phyloP scores from a whole-genome alignment of 2,329 filamentous ascomycete species.

The Massarina eburnea region DNA sequence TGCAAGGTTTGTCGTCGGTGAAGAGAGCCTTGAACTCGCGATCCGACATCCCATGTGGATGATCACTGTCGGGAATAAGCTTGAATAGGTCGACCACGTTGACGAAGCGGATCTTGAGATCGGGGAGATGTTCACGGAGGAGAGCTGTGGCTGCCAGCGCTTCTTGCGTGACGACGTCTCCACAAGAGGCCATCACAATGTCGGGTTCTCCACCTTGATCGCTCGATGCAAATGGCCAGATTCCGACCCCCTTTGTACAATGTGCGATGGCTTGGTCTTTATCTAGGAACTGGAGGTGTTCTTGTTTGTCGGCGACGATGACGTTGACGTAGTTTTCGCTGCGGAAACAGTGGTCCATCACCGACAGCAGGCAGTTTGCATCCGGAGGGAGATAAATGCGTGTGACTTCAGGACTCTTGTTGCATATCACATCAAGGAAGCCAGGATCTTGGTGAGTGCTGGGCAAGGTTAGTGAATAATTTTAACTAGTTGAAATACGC shows the following conservation, averaged over 20 bases:
- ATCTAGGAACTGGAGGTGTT: conserved; percentile 73
- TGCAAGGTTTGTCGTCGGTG: conserved; percentile 69
- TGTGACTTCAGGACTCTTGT: conserved; percentile 78
- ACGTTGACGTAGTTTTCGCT: conserved; percentile 81
- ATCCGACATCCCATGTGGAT: conserved; percentile 66
- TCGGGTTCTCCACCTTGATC: conserved; percentile 70
- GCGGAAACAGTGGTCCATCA: conserved; percentile 74
- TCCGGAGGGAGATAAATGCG: conserved; percentile 81
- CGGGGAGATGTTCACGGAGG: conserved; percentile 69
- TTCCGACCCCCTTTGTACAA: conserved; percentile 76
- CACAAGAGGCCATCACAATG: conserved; percentile 74
- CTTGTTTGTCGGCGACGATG: conserved; percentile 77
- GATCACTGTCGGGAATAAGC: conserved; percentile 68
- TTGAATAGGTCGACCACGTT: conserved; percentile 83
- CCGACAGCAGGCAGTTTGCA: conserved; percentile 74
- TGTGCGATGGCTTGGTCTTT: conserved; percentile 74
- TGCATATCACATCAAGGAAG: conserved; percentile 77
- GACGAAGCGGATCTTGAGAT: conserved; percentile 75
- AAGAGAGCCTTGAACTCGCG: conserved; percentile 69
- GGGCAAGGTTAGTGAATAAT: too few relatives aligned
- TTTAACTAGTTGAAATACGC: too few relatives aligned
- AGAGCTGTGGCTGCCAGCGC: conserved; percentile 73
- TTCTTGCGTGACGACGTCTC: conserved; percentile 74
- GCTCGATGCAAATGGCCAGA: conserved; percentile 77
- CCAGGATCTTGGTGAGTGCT: conserved; percentile 79